These are phyloP conservation scores for Psophocarpus tetragonolobus DNA, from an alignment of 306 rosid species.

Conservation along the genomic window DNA sequence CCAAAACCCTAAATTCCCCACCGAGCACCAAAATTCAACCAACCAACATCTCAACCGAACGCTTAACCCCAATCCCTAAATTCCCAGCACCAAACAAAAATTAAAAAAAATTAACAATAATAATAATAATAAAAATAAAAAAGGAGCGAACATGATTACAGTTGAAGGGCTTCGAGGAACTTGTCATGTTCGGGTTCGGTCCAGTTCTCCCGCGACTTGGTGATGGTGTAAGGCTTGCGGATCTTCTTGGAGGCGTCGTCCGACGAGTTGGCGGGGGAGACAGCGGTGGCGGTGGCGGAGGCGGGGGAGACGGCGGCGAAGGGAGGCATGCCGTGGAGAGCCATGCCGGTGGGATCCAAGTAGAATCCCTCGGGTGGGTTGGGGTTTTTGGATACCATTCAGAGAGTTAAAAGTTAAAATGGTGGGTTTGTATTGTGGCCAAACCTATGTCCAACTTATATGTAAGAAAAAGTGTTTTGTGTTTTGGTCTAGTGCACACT, in stretches of 20 bases:
- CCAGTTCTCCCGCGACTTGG: constrained; percentile 92
- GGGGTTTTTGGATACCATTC: constrained; percentile 65
- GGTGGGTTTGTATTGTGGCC: neutral
- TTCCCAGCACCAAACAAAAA: neutral
- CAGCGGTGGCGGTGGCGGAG: constrained; percentile 19
- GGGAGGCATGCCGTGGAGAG: constrained; percentile 56
- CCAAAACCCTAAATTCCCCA: constrained; percentile 8
- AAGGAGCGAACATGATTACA: constrained; percentile 45
- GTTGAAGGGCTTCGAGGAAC: constrained; percentile 89
- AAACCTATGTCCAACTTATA: constrained; percentile 10
- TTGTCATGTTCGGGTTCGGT: constrained; percentile 92
- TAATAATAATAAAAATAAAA: too few relatives aligned
- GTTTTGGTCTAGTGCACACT: too few relatives aligned
- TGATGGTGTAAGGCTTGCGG: constrained; percentile 81
- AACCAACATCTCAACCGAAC: constrained; percentile 6
- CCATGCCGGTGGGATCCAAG: constrained; percentile 65
- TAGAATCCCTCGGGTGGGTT: constrained; percentile 61
- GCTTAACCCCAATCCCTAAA: neutral
- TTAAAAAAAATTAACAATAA: too few relatives aligned
- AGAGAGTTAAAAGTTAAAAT: neutral
- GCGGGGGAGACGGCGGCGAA: constrained; percentile 42
- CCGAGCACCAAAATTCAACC: neutral
- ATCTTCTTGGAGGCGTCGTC: constrained; percentile 74
- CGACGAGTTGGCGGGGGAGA: constrained; percentile 36
- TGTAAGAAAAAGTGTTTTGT: neutral